Evolutionary conservation across 345 rosid genomes (phyloP), one percentile per base, ranked within the genome.

Genomic region (Laguncularia racemosa): DNA sequence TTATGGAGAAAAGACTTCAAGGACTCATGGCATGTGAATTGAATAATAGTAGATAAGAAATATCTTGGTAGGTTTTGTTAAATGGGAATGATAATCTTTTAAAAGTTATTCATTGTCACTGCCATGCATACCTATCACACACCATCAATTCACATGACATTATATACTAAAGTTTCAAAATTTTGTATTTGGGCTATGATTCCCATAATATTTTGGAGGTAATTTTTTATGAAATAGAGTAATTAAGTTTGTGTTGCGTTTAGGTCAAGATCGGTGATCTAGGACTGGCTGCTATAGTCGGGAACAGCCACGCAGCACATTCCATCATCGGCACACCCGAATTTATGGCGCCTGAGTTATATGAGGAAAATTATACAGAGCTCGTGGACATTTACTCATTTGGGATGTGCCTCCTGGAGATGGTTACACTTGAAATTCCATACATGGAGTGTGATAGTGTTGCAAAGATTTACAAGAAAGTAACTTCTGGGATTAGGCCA

Each of bases 301-400:
- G 93, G 18, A 77, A 83, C 78, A 81, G 60, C 58, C 97, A 80
- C 51, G 61, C 70, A 9, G 97, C 97, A 0, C 95, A 87, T 58
- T 90, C 97, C 0, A 57, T 90, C 15, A 81, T 90, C 0, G 97
- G 97, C 52, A 90, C 97, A 2, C 97, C 95, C 4, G 97, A 90
- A 60, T 90, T 79, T 61, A 86, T 90, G 97, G 97, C 97, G 3
- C 97, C 97, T 1, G 97, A 90, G 81, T 78, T 90, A 0, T 90
- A 87, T 33, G 93, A 90, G 2, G 97, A 87, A 72, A 72, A 77
- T 52, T 90, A 87, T 72, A 90, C 95, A 0, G 97, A 90, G 68
- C 54, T 71, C 33, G 85, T 90, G 18, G 97, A 90, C 66, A 80
- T 90, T 7, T 90, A 90, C 76, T 83, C 95, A 3, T 87, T 83